These are phyloP conservation scores for Mortierella sp. DNA, from an alignment of 371 early-diverging fungal genomes.

Conservation along the genomic window DNA sequence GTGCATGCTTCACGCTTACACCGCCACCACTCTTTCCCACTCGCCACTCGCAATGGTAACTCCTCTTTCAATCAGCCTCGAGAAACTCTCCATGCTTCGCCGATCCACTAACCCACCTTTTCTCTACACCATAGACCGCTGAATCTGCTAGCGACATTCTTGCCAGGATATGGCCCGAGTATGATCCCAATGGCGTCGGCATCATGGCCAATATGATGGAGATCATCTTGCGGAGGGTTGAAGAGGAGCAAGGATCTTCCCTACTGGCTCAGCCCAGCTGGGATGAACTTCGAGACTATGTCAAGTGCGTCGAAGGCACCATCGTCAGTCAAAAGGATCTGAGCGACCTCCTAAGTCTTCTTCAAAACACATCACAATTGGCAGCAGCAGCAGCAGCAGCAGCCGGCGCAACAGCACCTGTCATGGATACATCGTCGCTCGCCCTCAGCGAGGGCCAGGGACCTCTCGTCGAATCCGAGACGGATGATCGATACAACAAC, in stretches of 20 bases:
- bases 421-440: not conserved
- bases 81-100: not conserved
- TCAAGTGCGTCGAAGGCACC: slow-evolving; percentile 20
- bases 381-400: too few relatives aligned
- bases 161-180: slow-evolving; percentile 46
- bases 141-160: slow-evolving; percentile 27
- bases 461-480: not conserved
- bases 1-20: too few relatives aligned
- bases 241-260: slow-evolving; percentile 28
- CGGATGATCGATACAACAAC: not conserved
- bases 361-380: too few relatives aligned
- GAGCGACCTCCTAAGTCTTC: slow-evolving; percentile 27
- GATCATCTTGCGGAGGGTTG: slow-evolving; percentile 33
- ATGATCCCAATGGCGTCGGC: slow-evolving; percentile 31
- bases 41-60: not conserved
- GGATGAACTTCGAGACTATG: slow-evolving; percentile 26
- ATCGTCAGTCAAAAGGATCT: slow-evolving; percentile 39
- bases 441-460: slow-evolving; percentile 5
- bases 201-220: slow-evolving; percentile 43
- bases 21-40: too few relatives aligned
- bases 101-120: too few relatives aligned
- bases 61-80: too few relatives aligned
- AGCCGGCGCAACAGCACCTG: slow-evolving; percentile 2
- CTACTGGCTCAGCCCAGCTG: slow-evolving; percentile 19
- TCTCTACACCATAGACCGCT: slow-evolving; percentile 9